Conservation (phyloP, 371 early-diverging fungal species). For the Rhizopus microsporus region DNA sequence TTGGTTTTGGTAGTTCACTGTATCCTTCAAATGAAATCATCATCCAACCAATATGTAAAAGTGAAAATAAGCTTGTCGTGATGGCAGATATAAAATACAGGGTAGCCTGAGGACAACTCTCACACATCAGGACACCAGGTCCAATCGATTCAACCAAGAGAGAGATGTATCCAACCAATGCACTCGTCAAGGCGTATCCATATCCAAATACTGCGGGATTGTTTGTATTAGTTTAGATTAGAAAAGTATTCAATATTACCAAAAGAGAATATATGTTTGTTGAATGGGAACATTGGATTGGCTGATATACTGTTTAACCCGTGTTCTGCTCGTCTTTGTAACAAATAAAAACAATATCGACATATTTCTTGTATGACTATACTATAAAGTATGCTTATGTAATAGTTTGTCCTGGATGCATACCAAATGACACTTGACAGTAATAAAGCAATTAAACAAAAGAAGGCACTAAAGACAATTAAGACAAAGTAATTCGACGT, state of each 20-base stretch:
- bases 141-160: conserved; percentile 65
- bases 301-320: conserved; percentile 59
- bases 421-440: conserved; percentile 75
- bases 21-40: conserved; percentile 73
- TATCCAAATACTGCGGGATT: conserved; percentile 53
- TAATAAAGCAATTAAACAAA: conserved; percentile 72
- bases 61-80: conserved; percentile 67
- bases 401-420: conserved; percentile 38
- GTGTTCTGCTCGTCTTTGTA: conserved; percentile 59
- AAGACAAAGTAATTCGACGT: neutral
- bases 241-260: conserved; percentile 31
- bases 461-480: conserved; percentile 63
- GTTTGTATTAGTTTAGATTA: neutral
- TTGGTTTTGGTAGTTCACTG: conserved; percentile 25
- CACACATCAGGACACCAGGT: conserved; percentile 70
- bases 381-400: conserved; percentile 56
- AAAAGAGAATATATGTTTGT: conserved; percentile 61
- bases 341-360: conserved; percentile 60
- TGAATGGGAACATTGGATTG: conserved; percentile 60
- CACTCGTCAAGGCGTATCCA: conserved; percentile 72
- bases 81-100: conserved; percentile 71
- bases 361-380: conserved; percentile 69
- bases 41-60: conserved; percentile 74
- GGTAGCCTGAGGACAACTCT: conserved; percentile 62
- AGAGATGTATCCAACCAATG: conserved; percentile 68